Base-by-base conservation (phyloP, 345 rosid species). In the Syzygium aromaticum region DNA sequence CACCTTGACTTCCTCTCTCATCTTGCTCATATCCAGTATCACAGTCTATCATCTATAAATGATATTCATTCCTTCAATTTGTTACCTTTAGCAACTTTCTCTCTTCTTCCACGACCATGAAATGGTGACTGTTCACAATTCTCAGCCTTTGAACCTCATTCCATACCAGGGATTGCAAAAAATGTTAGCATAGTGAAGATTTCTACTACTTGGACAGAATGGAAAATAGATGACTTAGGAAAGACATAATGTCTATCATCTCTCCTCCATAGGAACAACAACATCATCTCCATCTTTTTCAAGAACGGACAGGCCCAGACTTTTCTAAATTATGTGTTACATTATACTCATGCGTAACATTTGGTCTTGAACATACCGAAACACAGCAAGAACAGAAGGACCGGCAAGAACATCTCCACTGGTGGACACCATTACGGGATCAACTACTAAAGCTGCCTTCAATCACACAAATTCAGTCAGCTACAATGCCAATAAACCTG, bases 381-480 rank as follows among this genome's bases (percentile, higher is more conserved):
- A 94, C 51, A 86, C 90, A 16, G 94, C 89, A 82, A 98, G 92
- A 89, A 95, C 87, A 73, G 98, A 94, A 88, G 99, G 94, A 88
- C 93, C 95, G 19, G 98, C 97, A 22, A 96, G 91, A 88, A 94
- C 95, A 85, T 98, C 98, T 56, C 99, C 99, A 90, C 98, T 96
- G 14, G 99, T 96, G 67, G 99, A 97, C 78, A 96, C 98, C 99
- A 97, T 95, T 85, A 96, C 99, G 51, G 99, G 99, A 94, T 97
- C 99, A 92, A 96, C 96, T 87, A 97, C 99, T 87, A 98, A 90
- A 94, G 98, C 99, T 98, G 87, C 93, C 93, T 92, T 94, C 90
- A 91, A 61, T 89, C 86, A 88, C 85, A 59, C 28, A 87, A 88
- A 46, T 73, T 84, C 88, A 89, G 90, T 90, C 90, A 92, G 90